phyloP scores from a whole-genome alignment of 371 early-diverging fungal species.

The Rhizomucor miehei region DNA sequence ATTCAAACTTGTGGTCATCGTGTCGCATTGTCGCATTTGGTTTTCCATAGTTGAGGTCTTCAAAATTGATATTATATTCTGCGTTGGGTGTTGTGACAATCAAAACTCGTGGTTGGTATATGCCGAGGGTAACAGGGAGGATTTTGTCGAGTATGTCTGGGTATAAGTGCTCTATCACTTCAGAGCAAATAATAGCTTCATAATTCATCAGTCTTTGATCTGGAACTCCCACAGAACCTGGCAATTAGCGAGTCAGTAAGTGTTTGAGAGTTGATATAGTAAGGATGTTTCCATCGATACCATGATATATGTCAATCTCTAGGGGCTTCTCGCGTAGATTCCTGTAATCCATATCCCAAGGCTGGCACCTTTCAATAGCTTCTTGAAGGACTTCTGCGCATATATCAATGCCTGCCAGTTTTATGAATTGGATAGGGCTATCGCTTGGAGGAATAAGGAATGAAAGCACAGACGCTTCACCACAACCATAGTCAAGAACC shows the following conservation, averaged over 20 bases:
- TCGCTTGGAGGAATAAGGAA: conserved; percentile 45
- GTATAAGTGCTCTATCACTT: conserved; percentile 81
- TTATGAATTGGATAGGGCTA: conserved; percentile 41
- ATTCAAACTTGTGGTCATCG: conserved; percentile 92
- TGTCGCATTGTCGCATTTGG: conserved; percentile 64
- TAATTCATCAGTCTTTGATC: conserved; percentile 41
- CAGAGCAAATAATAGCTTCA: conserved; percentile 66
- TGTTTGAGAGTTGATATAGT: neutral
- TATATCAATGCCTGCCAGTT: conserved; percentile 64
- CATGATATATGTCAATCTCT: conserved; percentile 53
- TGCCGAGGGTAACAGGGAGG: conserved; percentile 59
- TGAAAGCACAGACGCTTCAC: conserved; percentile 63
- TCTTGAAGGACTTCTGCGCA: conserved; percentile 28
- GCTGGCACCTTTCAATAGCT: conserved; percentile 52
- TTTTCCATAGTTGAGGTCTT: conserved; percentile 73
- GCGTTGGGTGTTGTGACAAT: conserved; percentile 82
- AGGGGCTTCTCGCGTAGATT: conserved; percentile 47
- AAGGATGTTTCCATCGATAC: conserved; percentile 14
- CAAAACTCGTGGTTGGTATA: conserved; percentile 61
- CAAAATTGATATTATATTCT: conserved; percentile 88
- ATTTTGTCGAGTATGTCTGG: conserved; percentile 52
- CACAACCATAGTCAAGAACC: conserved; percentile 79
- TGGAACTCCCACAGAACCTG: conserved; percentile 49
- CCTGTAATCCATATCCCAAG: conserved; percentile 47
- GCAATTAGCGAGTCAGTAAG: too few relatives aligned